Base-by-base conservation (phyloP, 345 rosid species). In the Schrenkiella parvula region DNA sequence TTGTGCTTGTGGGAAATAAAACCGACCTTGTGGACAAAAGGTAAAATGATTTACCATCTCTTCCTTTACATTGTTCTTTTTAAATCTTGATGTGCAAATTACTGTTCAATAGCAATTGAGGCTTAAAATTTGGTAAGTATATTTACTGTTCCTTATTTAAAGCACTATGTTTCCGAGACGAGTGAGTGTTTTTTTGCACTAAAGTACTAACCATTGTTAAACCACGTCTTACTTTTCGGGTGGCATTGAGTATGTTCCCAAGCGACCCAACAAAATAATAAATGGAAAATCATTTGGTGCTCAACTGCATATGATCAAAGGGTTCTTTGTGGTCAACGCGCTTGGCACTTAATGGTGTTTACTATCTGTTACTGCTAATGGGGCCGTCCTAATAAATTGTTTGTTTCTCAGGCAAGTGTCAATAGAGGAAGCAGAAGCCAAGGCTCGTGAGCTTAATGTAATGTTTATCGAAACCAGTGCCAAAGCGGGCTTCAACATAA, bases 381-480 rank as follows among this genome's bases (percentile, higher is more conserved):
- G 66, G 61, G 18, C 46, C 67, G 44, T 53, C 2, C 37, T 70
- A 70, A 62, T 70, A 37, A 55, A 61, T 54, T 38, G 67, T 12
- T 62, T 61, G 68, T 73, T 54, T 80, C 37, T 25, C 81, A 88
- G 98, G 88, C 98, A 92, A 86, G 98, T 88, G 57, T 92, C 95
- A 4, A 85, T 87, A 78, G 97, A 89, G 84, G 97, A 91, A 77
- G 97, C 87, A 74, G 97, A 91, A 78, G 92, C 88, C 58, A 88
- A 87, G 61, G 90, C 91, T 71, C 95, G 86, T 29, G 97, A 91
- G 23, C 82, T 87, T 56, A 88, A 87, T 74, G 97, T 91, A 31
- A 88, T 88, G 89, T 91, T 85, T 70, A 90, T 90, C 29, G 95
- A 90, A 73, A 90, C 97, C 60, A 91, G 95, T 84, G 95, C 97